Percentiles rank a stretch among this genome's conserved stretches.
These are phyloP conservation scores for Chenopodium berlandieri DNA, from an alignment of 148 eudicot genomes.

Conservation along the genomic window DNA sequence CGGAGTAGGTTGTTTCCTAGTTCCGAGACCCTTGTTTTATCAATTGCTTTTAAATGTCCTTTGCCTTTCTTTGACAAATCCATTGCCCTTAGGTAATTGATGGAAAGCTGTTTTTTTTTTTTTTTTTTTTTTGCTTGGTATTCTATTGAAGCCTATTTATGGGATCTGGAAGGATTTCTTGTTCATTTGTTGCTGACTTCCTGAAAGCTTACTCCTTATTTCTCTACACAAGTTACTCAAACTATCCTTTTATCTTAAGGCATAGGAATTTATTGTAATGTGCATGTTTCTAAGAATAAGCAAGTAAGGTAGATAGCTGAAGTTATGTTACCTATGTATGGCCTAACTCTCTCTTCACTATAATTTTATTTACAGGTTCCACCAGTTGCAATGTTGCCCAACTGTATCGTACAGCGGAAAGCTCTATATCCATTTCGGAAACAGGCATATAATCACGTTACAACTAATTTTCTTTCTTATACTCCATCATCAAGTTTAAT, in stretches of 20 bases:
- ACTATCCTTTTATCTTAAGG: too few species aligned
- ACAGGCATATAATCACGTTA: slow-evolving; percentile 44
- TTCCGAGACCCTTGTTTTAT: background rate
- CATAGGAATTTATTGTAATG: too few species aligned
- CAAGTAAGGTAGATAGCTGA: background rate
- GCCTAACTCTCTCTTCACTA: background rate
- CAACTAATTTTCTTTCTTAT: slow-evolving; percentile 1
- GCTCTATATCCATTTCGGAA: slow-evolving; percentile 82
- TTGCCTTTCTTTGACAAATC: background rate
- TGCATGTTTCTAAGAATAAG: background rate
- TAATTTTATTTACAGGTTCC: slow-evolving; percentile 57
- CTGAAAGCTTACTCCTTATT: too few species aligned
- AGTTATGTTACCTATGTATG: background rate
- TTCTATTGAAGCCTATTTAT: background rate
- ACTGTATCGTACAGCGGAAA: slow-evolving; percentile 61
- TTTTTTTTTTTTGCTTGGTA: background rate
- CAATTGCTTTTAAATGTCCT: background rate
- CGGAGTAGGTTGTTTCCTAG: too few species aligned
- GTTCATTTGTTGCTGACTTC: too few species aligned
- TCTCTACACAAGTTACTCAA: too few species aligned
- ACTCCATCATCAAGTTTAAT: too few species aligned
- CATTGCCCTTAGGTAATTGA: background rate
- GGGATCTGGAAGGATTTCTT: background rate
- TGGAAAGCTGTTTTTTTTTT: background rate
- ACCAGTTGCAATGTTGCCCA: slow-evolving; percentile 83